Conservation (phyloP, 2,329 filamentous ascomycete species). For the Sordariomycetes sp. region DNA sequence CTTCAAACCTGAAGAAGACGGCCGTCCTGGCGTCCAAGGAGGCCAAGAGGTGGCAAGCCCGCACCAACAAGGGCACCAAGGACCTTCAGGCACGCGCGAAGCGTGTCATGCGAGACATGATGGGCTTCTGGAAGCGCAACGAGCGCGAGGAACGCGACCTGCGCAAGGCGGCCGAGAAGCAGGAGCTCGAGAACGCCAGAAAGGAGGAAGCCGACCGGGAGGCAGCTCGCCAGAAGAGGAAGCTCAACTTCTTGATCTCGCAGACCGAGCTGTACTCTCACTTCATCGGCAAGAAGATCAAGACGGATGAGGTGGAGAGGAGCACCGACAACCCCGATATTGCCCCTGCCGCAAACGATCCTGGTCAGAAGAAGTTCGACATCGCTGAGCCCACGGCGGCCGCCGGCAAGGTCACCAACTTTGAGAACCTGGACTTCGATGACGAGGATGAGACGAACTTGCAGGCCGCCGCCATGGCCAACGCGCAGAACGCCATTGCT, state of each 20-base stretch:
- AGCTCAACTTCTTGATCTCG: conserved; percentile 98
- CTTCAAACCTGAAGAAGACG: conserved; percentile 96
- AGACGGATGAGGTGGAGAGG: conserved; percentile 88
- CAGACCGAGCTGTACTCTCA: conserved; percentile 98
- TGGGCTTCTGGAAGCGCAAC: conserved; percentile 98
- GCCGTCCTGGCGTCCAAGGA: conserved; percentile 95
- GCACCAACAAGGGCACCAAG: conserved; percentile 97
- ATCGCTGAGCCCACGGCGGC: conserved; percentile 44
- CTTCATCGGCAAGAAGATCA: conserved; percentile 99
- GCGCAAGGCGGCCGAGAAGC: conserved; percentile 86
- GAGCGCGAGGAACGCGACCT: conserved; percentile 94
- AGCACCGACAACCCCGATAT: conserved; percentile 77
- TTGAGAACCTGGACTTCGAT: conserved; percentile 92
- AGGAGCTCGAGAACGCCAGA: conserved; percentile 92
- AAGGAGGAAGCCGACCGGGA: conserved; percentile 96
- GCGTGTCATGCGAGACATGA: conserved; percentile 98
- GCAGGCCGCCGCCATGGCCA: conserved; percentile 79
- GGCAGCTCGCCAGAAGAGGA: conserved; percentile 93
- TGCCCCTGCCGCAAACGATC: conserved; percentile 36
- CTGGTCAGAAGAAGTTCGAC: conserved; percentile 31
- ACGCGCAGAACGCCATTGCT: conserved; percentile 91
- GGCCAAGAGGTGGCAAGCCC: conserved; percentile 91
- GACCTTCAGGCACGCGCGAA: conserved; percentile 95
- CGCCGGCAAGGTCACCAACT: conserved; percentile 74
- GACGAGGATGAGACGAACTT: conserved; percentile 82